These are phyloP conservation scores for Massariosphaeria phaeospora DNA, from an alignment of 495 filamentous ascomycete species.

Conservation along the genomic window DNA sequence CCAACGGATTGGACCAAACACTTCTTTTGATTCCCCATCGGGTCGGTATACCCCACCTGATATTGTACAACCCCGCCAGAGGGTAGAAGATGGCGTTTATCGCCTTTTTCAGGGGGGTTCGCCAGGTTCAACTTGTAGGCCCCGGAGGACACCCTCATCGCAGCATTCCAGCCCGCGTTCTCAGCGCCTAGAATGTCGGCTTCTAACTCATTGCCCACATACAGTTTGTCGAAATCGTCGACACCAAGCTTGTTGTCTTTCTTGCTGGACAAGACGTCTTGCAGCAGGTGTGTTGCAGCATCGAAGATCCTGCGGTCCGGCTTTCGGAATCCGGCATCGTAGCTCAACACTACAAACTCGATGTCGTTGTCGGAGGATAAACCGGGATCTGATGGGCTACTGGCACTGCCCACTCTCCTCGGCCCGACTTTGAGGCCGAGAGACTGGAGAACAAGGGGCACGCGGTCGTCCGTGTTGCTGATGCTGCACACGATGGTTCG, in stretches of 20 bases:
- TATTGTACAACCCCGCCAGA: too few relatives aligned
- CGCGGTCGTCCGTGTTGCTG: slow-evolving; percentile 73
- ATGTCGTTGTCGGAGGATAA: slow-evolving; percentile 55
- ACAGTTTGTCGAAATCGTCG: slow-evolving; percentile 49
- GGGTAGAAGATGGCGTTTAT: too few relatives aligned
- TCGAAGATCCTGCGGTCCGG: slow-evolving; percentile 60
- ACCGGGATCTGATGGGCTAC: too few relatives aligned
- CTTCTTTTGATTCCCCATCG: too few relatives aligned
- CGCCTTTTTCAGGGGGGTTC: too few relatives aligned
- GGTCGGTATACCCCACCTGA: too few relatives aligned
- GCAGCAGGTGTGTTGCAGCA: slow-evolving; percentile 47
- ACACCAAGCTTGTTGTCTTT: background rate
- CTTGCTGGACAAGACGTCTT: slow-evolving; percentile 10
- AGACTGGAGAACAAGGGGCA: slow-evolving; percentile 55
- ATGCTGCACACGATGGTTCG: slow-evolving; percentile 58
- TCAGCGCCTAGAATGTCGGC: slow-evolving; percentile 60
- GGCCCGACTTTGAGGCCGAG: slow-evolving; percentile 56
- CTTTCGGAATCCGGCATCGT: slow-evolving; percentile 68
- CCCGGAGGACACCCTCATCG: too few relatives aligned
- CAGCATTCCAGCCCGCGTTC: slow-evolving; percentile 62
- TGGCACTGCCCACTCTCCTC: slow-evolving; percentile 12
- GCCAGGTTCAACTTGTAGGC: too few relatives aligned
- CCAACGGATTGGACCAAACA: too few relatives aligned
- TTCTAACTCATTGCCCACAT: slow-evolving; percentile 62
- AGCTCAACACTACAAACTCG: slow-evolving; percentile 65